Base-by-base conservation (phyloP, 495 filamentous ascomycete species). In the Articulospora tetracladia region DNA sequence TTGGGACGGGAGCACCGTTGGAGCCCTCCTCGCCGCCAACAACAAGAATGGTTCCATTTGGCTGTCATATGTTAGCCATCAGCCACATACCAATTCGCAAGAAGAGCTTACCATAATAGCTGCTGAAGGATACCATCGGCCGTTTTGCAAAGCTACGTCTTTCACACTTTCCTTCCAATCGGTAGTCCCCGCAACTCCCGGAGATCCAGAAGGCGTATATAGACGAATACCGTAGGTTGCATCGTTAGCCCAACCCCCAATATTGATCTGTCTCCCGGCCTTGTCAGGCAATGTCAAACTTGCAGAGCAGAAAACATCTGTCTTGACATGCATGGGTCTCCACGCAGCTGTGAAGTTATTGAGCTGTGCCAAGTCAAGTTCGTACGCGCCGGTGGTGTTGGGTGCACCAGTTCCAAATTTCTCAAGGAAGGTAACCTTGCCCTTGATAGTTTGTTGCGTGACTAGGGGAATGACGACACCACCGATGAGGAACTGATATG, bases 111-210 rank as follows among this genome's bases (percentile, higher is more conserved):
- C 66, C 83, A 87, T 81, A 57, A 84, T 71, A 81, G 87, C 83
- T 48, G 79, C 80, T 46, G 72, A 78, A 3, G 85, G 85, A 61
- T 88, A 88, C 85, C 85, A 88, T 30, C 85, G 79, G 15, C 83
- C 83, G 36, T 63, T 72, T 57, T 84, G 83, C 41, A 88, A 78
- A 26, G 72, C 72, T 28, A 88, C 69, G 32, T 70, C 74, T 20
- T 76, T 72, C 47, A 79, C 76, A 62, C 87, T 82, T 64, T 88
- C 85, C 67, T 87, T 72, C 85, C 85, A 87, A 66, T 88, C 84
- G 56, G 84, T 84, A 13, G 66, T 73, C 25, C 82, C 80, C 49
- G 66, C 61, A 15, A 78, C 75, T n/a, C 83, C 83, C 17, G 76
- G 75, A 6, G 75, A 73, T 53, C 83, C 84, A 66, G 84, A 80